A percentile compares a stretch with the other conserved stretches of the same genome.
phyloP scores from a whole-genome alignment of 495 filamentous ascomycete genomes.

The Penicillium coprophilum region DNA sequence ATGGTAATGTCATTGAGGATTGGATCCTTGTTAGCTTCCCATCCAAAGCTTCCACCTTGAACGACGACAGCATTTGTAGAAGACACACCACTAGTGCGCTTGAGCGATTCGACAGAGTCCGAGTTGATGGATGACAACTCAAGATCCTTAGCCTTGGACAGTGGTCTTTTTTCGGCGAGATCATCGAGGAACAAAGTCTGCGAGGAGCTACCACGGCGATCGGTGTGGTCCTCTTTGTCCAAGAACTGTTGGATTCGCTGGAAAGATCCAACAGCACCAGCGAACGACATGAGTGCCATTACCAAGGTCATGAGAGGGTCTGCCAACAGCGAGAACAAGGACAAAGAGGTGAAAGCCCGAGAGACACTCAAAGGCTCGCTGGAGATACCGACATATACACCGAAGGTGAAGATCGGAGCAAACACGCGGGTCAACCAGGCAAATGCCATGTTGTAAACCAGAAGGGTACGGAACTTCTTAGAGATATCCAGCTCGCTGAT shows the following conservation, averaged over 20 bases:
- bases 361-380: constrained; percentile 50
- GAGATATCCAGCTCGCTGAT: constrained; percentile 59
- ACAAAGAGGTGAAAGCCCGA: constrained; percentile 57
- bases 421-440: constrained; percentile 53
- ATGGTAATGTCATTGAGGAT: constrained; percentile 44
- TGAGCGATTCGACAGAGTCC: constrained; percentile 27
- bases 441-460: constrained; percentile 55
- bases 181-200: constrained; percentile 22
- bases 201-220: constrained; percentile 28
- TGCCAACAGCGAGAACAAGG: constrained; percentile 59
- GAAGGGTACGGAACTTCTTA: constrained; percentile 52
- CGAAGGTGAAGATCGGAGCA: constrained; percentile 53
- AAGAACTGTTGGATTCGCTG: constrained; percentile 60
- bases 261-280: constrained; percentile 57
- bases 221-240: constrained; percentile 40
- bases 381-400: constrained; percentile 50
- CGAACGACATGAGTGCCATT: constrained; percentile 52
- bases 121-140: constrained; percentile 26
- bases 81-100: constrained; percentile 20
- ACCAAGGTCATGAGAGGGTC: constrained; percentile 57
- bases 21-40: constrained; percentile 47
- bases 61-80: constrained; percentile 36
- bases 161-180: constrained; percentile 25
- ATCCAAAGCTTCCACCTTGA: constrained; percentile 51
- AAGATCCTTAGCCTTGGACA: constrained; percentile 22